Conservation (phyloP, 2,329 filamentous ascomycete species). For the Penicillium hordei region DNA sequence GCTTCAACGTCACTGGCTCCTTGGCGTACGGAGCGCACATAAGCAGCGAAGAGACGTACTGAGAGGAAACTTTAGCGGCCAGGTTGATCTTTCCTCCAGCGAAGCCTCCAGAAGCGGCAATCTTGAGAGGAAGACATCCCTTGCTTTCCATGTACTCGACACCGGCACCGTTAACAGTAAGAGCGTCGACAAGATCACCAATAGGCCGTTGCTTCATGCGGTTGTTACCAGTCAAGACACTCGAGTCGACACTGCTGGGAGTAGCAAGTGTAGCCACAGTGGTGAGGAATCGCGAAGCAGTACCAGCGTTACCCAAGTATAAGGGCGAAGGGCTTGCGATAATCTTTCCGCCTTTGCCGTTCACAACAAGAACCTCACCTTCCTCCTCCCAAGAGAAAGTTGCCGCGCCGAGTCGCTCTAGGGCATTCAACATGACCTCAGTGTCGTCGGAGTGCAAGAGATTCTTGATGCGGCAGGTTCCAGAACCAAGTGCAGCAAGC, state of each 20-base stretch:
- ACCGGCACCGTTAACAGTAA: constrained; percentile 80
- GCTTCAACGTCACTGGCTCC: constrained; percentile 80
- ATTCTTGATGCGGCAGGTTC: constrained; percentile 85
- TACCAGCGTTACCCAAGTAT: constrained; percentile 95
- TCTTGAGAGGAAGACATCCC: constrained; percentile 77
- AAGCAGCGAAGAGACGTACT: constrained; percentile 94
- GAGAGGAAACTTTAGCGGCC: constrained; percentile 94
- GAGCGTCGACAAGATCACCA: constrained; percentile 85
- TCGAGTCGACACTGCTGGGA: constrained; percentile 62
- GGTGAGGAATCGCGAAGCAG: constrained; percentile 90
- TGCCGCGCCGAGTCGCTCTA: constrained; percentile 78
- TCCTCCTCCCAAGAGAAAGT: constrained; percentile 92
- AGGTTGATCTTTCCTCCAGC: constrained; percentile 85
- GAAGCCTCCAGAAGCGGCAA: constrained; percentile 79
- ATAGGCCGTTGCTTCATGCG: constrained; percentile 97
- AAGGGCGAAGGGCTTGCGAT: constrained; percentile 72
- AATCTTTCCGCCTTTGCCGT: constrained; percentile 84
- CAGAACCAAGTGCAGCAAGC: constrained; percentile 84
- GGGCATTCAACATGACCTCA: constrained; percentile 94
- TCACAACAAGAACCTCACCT: constrained; percentile 84
- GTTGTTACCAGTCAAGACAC: constrained; percentile 85
- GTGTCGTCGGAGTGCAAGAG: constrained; percentile 95
- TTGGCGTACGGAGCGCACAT: constrained; percentile 98
- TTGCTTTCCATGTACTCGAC: constrained; percentile 83
- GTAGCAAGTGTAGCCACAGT: constrained; percentile 83